phyloP scores from a whole-genome alignment of 2,329 filamentous ascomycete genomes.

The Phaeosphaeriaceae sp. region DNA sequence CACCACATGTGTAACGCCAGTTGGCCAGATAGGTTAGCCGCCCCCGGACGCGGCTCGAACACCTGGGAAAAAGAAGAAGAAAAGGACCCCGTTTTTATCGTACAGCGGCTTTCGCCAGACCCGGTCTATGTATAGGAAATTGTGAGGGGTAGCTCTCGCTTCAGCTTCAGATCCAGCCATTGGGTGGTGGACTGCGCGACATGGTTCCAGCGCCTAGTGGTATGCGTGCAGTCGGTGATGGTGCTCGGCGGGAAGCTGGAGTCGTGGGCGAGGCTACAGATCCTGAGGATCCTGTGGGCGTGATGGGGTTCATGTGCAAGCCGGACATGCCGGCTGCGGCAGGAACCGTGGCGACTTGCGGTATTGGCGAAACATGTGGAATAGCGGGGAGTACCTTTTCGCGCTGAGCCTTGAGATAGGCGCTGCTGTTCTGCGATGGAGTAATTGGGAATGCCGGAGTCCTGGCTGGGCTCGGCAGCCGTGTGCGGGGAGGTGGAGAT shows the following conservation, averaged over 20 bases:
- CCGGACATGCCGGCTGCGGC: constrained; percentile 27
- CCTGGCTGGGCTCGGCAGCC: constrained; percentile 25
- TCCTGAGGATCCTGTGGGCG: constrained; percentile 26
- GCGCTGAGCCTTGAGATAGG: constrained; percentile 42
- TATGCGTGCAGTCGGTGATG: constrained; percentile 40
- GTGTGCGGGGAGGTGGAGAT: constrained; percentile 22
- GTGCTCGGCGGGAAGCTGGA: constrained; percentile 21
- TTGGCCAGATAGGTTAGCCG: neutral
- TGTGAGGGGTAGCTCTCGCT: neutral
- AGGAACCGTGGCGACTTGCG: constrained; percentile 7
- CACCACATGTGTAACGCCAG: constrained; percentile 7
- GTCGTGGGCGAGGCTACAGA: constrained; percentile 22
- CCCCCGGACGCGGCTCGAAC: neutral
- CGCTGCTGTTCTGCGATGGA: constrained; percentile 34
- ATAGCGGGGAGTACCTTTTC: constrained; percentile 45
- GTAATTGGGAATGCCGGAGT: constrained; percentile 35
- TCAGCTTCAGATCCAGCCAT: constrained; percentile 42
- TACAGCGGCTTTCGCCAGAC: constrained; percentile 30
- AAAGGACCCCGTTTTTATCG: constrained; percentile 10
- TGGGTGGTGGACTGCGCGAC: constrained; percentile 41
- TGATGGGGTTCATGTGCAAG: constrained; percentile 46
- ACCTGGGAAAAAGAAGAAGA: neutral
- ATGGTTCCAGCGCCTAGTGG: constrained; percentile 47
- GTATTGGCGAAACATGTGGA: constrained; percentile 20
- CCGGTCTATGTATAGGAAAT: constrained; percentile 23